These are phyloP conservation scores for Eucalyptus caleyi DNA, from an alignment of 345 rosid species.

Conservation along the genomic window DNA sequence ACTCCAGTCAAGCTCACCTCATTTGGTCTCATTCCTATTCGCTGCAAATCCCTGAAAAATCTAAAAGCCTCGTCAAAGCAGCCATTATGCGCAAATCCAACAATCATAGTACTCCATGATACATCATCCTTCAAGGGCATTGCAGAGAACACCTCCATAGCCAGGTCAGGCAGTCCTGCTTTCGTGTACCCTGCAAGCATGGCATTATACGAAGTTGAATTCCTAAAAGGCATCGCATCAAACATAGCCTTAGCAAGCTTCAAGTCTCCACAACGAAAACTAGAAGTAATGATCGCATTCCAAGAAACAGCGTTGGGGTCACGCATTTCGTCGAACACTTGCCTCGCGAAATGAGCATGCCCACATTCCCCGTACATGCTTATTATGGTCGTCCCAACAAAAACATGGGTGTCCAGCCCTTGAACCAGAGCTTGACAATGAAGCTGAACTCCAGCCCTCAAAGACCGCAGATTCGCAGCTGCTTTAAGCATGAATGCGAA, in stretches of 20 bases:
- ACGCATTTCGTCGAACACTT: not conserved
- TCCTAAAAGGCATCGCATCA: constrained; percentile 37
- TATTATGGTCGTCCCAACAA: not conserved
- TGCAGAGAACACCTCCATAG: not conserved
- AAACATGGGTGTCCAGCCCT: not conserved
- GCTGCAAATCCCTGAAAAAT: not conserved
- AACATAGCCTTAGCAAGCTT: constrained; percentile 41
- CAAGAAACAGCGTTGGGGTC: not conserved
- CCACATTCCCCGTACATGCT: not conserved
- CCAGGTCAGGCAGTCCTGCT: not conserved
- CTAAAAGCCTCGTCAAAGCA: constrained; percentile 13
- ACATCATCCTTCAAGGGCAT: not conserved
- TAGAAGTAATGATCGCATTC: not conserved
- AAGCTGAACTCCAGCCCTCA: constrained; percentile 33
- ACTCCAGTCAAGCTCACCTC: constrained; percentile 8
- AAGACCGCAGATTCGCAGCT: constrained; percentile 29
- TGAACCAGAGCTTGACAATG: not conserved
- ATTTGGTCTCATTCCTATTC: not conserved
- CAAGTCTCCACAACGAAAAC: not conserved
- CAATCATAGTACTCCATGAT: constrained; percentile 3
- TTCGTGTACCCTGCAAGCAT: constrained; percentile 1
- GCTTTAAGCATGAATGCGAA: constrained; percentile 58
- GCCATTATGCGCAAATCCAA: not conserved
- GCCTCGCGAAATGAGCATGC: not conserved
- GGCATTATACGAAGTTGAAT: constrained; percentile 46